These are phyloP conservation scores for Butyriboletus loyo DNA, from an alignment of 768 basidiomycete genomes.

Conservation along the genomic window DNA sequence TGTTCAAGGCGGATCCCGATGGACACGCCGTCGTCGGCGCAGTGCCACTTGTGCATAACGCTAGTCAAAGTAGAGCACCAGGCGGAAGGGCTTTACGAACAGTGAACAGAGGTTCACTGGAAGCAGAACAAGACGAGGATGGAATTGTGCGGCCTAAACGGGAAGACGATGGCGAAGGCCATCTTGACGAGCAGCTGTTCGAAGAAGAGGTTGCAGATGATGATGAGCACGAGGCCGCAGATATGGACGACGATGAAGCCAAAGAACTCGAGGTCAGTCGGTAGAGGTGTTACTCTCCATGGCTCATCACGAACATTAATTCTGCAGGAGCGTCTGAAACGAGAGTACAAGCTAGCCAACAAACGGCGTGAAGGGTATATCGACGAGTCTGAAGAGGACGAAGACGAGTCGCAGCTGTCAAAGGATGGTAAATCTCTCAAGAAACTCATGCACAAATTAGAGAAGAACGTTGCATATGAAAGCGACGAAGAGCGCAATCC, in stretches of 20 bases:
- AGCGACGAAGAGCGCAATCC: conserved; percentile 80
- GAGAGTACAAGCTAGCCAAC: conserved; percentile 77
- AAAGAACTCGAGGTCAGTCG: conserved; percentile 72
- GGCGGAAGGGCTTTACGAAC: conserved; percentile 64
- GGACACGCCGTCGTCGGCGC: conserved; percentile 40
- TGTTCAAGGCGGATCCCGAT: conserved; percentile 66
- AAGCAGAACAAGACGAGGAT: conserved; percentile 67
- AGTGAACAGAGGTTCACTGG: conserved; percentile 63
- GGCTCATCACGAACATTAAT: not conserved
- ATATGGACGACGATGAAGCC: conserved; percentile 79
- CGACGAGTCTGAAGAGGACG: conserved; percentile 74
- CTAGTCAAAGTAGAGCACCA: conserved; percentile 60
- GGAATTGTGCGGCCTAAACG: conserved; percentile 51
- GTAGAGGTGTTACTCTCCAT: not conserved
- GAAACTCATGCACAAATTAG: conserved; percentile 80
- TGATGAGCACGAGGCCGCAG: conserved; percentile 72
- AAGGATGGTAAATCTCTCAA: conserved; percentile 79
- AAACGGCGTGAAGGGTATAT: conserved; percentile 66
- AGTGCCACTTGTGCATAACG: conserved; percentile 45
- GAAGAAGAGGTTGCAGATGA: conserved; percentile 88
- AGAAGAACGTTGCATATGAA: conserved; percentile 80
- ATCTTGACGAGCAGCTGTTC: conserved; percentile 77
- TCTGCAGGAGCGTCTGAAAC: conserved; percentile 74
- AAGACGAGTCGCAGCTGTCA: conserved; percentile 55
- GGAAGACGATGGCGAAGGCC: conserved; percentile 73